A percentile compares a stretch with the other conserved stretches of the same genome.
phyloP scores from a whole-genome alignment of 2,329 filamentous ascomycete genomes.

The Mycosphaerelloides madeirae region DNA sequence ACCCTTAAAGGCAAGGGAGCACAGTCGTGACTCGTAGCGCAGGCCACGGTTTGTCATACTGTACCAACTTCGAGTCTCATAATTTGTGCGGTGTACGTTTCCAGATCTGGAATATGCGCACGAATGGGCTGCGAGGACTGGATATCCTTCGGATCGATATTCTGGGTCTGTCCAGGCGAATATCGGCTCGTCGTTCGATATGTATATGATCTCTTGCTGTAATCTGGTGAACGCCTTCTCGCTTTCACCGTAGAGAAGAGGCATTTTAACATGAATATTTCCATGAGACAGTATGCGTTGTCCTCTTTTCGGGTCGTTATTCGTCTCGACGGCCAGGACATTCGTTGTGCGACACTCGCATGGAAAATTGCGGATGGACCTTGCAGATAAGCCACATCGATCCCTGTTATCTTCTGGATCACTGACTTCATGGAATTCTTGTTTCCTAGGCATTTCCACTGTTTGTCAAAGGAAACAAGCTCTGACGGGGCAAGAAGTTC shows the following conservation, averaged over 20 bases:
- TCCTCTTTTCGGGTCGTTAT: neutral
- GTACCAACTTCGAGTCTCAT: too few species aligned
- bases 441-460: neutral
- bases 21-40: too few species aligned
- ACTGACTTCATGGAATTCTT: neutral
- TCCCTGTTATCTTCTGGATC: neutral
- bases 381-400: neutral
- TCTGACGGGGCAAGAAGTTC: neutral
- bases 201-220: neutral
- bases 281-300: slow-evolving; percentile 2
- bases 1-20: too few species aligned
- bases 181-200: too few species aligned
- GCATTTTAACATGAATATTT: neutral
- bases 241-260: neutral
- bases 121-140: too few species aligned
- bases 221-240: neutral
- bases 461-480: neutral
- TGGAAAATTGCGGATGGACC: neutral
- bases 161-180: too few species aligned
- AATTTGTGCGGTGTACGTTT: too few species aligned
- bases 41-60: too few species aligned
- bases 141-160: too few species aligned
- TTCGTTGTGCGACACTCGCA: neutral
- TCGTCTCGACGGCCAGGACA: slow-evolving; percentile 1
- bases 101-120: too few species aligned